These are phyloP conservation scores for Acanthamoeba castellanii DNA, from an alignment of 208 protist species.

Conservation along the genomic window DNA sequence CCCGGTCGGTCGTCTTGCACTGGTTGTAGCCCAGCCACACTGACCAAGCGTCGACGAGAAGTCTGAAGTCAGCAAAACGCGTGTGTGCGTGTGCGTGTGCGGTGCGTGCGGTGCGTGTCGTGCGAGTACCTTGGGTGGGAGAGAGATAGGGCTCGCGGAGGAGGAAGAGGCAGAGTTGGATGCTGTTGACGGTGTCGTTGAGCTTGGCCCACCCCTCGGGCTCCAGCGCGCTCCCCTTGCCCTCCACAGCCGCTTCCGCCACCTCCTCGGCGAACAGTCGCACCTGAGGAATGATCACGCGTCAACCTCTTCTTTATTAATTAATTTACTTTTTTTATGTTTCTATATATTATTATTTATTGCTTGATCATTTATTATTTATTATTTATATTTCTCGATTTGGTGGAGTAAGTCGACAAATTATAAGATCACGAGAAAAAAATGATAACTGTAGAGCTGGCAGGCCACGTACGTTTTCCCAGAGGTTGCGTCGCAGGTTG, in stretches of 20 bases:
- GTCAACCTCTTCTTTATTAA: not conserved
- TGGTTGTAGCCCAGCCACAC: not conserved
- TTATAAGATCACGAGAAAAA: not conserved
- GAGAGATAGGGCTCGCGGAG: constrained; percentile 2
- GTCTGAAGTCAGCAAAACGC: not conserved
- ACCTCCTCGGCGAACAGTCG: not conserved
- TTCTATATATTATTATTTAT: too few relatives aligned
- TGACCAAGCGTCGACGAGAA: not conserved
- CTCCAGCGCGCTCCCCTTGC: not conserved
- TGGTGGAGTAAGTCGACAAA: not conserved
- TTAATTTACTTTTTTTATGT: not conserved
- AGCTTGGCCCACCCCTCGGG: not conserved
- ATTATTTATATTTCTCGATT: too few relatives aligned
- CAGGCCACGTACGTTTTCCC: constrained; percentile 10
- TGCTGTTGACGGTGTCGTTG: not conserved
- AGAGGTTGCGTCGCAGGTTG: not conserved
- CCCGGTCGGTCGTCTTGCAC: not conserved
- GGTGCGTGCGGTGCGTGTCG: not conserved
- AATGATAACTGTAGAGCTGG: not conserved
- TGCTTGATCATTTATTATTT: not conserved
- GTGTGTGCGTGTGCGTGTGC: too few relatives aligned
- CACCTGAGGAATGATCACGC: not conserved
- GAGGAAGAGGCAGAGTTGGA: constrained; percentile 8
- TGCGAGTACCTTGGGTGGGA: not conserved
- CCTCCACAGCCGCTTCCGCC: not conserved